Base-by-base conservation (phyloP, 2,329 filamentous ascomycete genomes). In the Penicillium frequentans region DNA sequence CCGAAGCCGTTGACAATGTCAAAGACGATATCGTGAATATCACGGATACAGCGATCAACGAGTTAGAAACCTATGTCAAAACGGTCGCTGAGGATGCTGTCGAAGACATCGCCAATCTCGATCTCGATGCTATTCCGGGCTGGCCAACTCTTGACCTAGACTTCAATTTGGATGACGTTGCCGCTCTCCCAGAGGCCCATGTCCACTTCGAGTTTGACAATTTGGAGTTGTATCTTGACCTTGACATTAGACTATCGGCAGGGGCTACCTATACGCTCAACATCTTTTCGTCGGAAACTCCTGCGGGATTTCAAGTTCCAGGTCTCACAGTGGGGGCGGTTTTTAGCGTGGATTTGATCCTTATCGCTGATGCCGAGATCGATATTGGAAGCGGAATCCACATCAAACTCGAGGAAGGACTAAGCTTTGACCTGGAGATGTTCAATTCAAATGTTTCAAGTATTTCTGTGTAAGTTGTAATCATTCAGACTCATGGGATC, bases 331-430 rank as follows among this genome's bases (percentile, higher is more conserved):
- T 84, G 0, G 84, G 83, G 0, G 69, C 81, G 1, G 67, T 83
- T 1, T 79, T 83, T 43, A 71, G 73, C 0, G 69, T 84, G 1
- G 82, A 86, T 52, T 70, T 86, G 16, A 80, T 86, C 24, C 63
- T 86, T 26, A 78, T 70, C 14, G 77, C 76, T 0, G 73, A 82
- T 2, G 73, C 73, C 0, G 70, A 78, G 43, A 73, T 86, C 23
- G 76, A 80, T 27, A 79, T 86, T 13, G 80, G 73, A 49, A 81
- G 73, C 19, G 84, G 84, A 0, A 80, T 87, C 33, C 84, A 86
- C 60, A 74, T 86, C 52, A 77, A 78, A 51, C 68, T 86, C 0
- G 79, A 86, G 3, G 79, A 85, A 44, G 78, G 78, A 0, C 64
- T 83, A 1, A 68, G 68, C 0, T 70, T 86, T 23, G 72, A 81